These are phyloP conservation scores for Chalciporus pseudorubinellus DNA, from an alignment of 768 basidiomycete species.

Conservation along the genomic window DNA sequence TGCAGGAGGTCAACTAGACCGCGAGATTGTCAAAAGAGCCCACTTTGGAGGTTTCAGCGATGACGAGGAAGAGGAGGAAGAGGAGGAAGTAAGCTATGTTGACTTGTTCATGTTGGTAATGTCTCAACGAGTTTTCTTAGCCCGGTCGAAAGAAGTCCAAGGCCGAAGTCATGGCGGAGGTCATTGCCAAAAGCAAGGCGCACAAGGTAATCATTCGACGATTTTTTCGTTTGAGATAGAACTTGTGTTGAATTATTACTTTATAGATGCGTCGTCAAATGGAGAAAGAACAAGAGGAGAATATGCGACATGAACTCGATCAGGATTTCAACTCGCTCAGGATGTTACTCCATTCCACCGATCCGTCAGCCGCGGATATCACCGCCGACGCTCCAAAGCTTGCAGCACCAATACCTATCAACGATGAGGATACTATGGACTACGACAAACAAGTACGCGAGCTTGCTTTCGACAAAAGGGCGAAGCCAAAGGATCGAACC, in stretches of 20 bases:
- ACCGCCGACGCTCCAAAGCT: constrained; percentile 19
- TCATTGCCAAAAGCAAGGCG: constrained; percentile 95
- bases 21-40: constrained; percentile 57
- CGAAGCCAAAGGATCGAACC: constrained; percentile 91
- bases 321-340: constrained; percentile 81
- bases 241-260: background rate
- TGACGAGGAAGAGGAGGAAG: constrained; percentile 54
- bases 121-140: constrained; percentile 37
- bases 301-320: constrained; percentile 84
- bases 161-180: constrained; percentile 96
- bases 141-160: constrained; percentile 86
- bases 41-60: constrained; percentile 91
- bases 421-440: constrained; percentile 45
- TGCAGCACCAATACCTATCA: background rate
- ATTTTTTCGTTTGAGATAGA: background rate
- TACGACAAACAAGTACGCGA: constrained; percentile 93
- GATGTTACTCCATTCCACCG: constrained; percentile 62
- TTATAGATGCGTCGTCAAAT: constrained; percentile 80
- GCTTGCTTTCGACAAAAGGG: constrained; percentile 88
- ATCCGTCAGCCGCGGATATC: constrained; percentile 43
- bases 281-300: constrained; percentile 82
- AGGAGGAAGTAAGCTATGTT: constrained; percentile 42
- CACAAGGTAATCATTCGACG: constrained; percentile 63
- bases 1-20: constrained; percentile 60
- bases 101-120: background rate